Evolutionary conservation across 2,329 filamentous ascomycete genomes (phyloP).

Genomic region (Aspergillus tamarii): DNA sequence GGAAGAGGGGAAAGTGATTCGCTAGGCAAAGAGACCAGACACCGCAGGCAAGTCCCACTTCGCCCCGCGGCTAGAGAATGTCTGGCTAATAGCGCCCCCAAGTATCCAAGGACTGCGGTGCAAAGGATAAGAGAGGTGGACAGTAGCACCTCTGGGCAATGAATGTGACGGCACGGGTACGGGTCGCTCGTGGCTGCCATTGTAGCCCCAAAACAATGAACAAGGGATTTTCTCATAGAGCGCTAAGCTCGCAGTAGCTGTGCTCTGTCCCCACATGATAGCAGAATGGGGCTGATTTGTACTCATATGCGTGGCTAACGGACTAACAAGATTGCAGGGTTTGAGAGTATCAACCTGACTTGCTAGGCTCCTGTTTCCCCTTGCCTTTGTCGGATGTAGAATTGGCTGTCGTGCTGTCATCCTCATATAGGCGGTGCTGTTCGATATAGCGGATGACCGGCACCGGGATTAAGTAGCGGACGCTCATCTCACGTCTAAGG

Average conservation of each 20-base stretch:
- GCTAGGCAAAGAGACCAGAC: neutral
- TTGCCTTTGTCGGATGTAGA: conserved; percentile 40
- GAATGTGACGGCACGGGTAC: neutral
- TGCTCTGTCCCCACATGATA: neutral
- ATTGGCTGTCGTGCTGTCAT: conserved; percentile 42
- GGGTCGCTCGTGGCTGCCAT: neutral
- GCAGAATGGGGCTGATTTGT: neutral
- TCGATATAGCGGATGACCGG: conserved; percentile 76
- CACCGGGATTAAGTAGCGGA: conserved; percentile 74
- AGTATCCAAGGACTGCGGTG: neutral
- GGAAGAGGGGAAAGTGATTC: neutral
- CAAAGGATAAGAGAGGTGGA: neutral
- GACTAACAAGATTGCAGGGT: neutral
- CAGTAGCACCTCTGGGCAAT: neutral
- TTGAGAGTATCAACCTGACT: conserved; percentile 29
- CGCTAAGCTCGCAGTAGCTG: neutral
- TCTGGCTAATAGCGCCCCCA: neutral
- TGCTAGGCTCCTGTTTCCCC: conserved; percentile 28
- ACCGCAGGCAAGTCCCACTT: neutral
- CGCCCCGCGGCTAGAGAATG: neutral
- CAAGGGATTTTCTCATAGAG: neutral
- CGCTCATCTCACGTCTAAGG: conserved; percentile 77
- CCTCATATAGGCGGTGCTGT: conserved; percentile 66
- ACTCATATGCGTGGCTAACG: neutral
- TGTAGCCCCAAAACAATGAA: neutral